phyloP scores from a whole-genome alignment of 176 grass and related monocot species.

The Bolboschoenus planiculmis region DNA sequence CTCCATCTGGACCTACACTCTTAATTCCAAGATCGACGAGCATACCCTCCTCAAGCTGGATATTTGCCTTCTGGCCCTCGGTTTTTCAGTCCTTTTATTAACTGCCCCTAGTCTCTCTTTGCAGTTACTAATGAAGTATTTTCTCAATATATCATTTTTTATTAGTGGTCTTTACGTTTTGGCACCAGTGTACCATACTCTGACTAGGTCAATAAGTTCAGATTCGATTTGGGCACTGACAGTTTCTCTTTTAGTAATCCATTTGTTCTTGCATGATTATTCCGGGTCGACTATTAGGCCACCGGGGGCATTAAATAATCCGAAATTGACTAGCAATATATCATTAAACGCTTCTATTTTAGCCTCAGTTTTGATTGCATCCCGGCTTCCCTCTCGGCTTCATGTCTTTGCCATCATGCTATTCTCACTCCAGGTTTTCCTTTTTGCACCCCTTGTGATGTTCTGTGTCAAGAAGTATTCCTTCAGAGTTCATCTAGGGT shows the following conservation, averaged over 20 bases:
- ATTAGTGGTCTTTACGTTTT: slow-evolving; percentile 79
- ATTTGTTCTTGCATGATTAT: slow-evolving; percentile 94
- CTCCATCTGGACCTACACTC: slow-evolving; percentile 62
- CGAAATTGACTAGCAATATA: slow-evolving; percentile 79
- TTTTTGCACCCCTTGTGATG: slow-evolving; percentile 77
- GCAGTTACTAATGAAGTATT: slow-evolving; percentile 49
- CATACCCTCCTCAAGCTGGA: slow-evolving; percentile 68
- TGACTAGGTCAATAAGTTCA: slow-evolving; percentile 92
- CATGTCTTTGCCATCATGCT: slow-evolving; percentile 94
- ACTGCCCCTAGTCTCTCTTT: slow-evolving; percentile 49
- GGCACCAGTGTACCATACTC: slow-evolving; percentile 78
- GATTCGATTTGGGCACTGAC: slow-evolving; percentile 80
- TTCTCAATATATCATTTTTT: slow-evolving; percentile 90
- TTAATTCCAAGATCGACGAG: slow-evolving; percentile 67
- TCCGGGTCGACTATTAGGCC: slow-evolving; percentile 87
- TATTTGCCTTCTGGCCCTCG: slow-evolving; percentile 53
- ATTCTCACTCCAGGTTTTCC: slow-evolving; percentile 83
- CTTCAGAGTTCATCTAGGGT: slow-evolving; percentile 53
- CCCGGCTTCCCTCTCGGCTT: slow-evolving; percentile 61
- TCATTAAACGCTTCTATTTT: slow-evolving; percentile 88
- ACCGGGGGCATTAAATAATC: slow-evolving; percentile 80
- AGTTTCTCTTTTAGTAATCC: slow-evolving; percentile 73
- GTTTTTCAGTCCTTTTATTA: slow-evolving; percentile 64
- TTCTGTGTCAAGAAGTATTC: slow-evolving; percentile 94
- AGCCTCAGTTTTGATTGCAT: slow-evolving; percentile 85